Evolutionary conservation across 805 yeast species (phyloP).

Genomic region (Saturnispora gosingensis): DNA sequence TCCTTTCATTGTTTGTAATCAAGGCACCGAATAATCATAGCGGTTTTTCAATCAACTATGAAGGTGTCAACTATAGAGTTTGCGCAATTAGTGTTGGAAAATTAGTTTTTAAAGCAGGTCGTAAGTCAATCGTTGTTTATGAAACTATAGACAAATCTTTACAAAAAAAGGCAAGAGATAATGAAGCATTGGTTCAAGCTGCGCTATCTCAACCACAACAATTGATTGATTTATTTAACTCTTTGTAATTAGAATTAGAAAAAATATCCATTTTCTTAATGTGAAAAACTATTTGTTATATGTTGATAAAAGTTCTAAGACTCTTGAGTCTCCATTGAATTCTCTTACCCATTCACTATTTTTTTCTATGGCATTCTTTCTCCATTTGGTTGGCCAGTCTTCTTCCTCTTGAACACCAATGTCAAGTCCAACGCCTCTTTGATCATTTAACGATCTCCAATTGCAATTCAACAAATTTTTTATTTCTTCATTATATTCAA

Average conservation of each 20-base stretch:
- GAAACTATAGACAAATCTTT: not conserved
- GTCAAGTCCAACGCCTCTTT: slow-evolving; percentile 22
- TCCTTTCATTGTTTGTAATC: slow-evolving; percentile 52
- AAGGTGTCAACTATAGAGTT: slow-evolving; percentile 14
- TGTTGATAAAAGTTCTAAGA: slow-evolving; percentile 43
- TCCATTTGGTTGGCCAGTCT: slow-evolving; percentile 88
- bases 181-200: not conserved
- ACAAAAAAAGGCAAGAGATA: not conserved
- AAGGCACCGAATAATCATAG: not conserved
- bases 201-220: not conserved
- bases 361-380: slow-evolving; percentile 59
- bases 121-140: slow-evolving; percentile 62
- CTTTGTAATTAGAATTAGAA: not conserved
- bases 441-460: slow-evolving; percentile 42
- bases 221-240: not conserved
- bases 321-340: slow-evolving; percentile 58
- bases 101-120: slow-evolving; percentile 71
- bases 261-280: not conserved
- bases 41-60: not conserved
- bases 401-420: slow-evolving; percentile 54
- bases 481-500: slow-evolving; percentile 23
- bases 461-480: slow-evolving; percentile 30
- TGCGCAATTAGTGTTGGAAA: slow-evolving; percentile 59
- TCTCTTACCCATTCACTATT: slow-evolving; percentile 85
- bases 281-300: slow-evolving; percentile 19